Percentiles rank a stretch among this genome's conserved stretches.
phyloP scores from a whole-genome alignment of 2,329 filamentous ascomycete species.

The Stromatinia cepivora region DNA sequence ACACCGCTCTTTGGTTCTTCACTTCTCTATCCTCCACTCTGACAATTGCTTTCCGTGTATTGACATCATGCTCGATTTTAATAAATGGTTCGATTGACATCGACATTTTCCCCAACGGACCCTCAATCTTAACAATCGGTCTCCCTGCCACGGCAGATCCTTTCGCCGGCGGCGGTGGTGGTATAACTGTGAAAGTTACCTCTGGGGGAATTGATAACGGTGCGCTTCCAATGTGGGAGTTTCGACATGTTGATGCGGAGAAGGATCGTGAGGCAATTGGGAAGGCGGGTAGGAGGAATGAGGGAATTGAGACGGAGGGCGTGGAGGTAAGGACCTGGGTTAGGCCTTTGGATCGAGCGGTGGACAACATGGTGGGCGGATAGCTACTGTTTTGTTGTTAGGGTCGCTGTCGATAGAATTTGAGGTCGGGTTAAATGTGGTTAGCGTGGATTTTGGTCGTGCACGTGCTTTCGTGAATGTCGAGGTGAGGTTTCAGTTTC shows the following conservation, averaged over 20 bases:
- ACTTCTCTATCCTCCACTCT: conserved; percentile 66
- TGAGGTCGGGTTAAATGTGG: conserved; percentile 14
- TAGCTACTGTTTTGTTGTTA: conserved; percentile 7
- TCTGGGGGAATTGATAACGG: conserved; percentile 79
- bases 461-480: conserved; percentile 9
- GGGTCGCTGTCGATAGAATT: conserved; percentile 18
- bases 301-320: conserved; percentile 58
- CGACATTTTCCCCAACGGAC: conserved; percentile 76
- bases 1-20: conserved; percentile 88
- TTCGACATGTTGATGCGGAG: conserved; percentile 64
- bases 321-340: conserved; percentile 55
- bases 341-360: conserved; percentile 60
- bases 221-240: conserved; percentile 83
- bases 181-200: conserved; percentile 72
- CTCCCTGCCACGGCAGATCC: conserved; percentile 50
- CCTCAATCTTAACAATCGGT: conserved; percentile 72
- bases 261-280: conserved; percentile 59
- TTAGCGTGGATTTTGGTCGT: neutral
- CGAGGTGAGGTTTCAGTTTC: neutral
- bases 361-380: conserved; percentile 59
- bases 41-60: conserved; percentile 63
- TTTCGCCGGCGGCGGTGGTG: conserved; percentile 47
- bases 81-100: conserved; percentile 80
- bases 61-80: conserved; percentile 65
- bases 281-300: conserved; percentile 74